These are phyloP conservation scores for Penicillium odoratum DNA, from an alignment of 495 filamentous ascomycete genomes.

Conservation along the genomic window DNA sequence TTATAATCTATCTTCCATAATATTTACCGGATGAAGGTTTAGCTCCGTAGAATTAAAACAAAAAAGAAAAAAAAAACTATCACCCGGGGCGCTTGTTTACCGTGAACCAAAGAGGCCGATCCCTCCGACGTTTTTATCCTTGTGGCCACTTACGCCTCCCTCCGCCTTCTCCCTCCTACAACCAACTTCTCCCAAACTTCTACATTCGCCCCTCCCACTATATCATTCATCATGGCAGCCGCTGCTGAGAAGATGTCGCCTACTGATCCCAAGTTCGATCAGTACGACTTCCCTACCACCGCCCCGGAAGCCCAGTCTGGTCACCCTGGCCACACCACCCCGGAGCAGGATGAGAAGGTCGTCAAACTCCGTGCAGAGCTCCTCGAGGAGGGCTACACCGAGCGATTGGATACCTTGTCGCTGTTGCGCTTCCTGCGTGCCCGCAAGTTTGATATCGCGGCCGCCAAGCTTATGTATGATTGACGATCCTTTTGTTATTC, in stretches of 20 bases:
- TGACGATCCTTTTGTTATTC: slow-evolving; percentile 3
- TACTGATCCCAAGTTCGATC: slow-evolving; percentile 87
- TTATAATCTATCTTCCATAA: neutral
- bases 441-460: slow-evolving; percentile 87
- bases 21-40: neutral
- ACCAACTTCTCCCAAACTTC: slow-evolving; percentile 14
- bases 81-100: slow-evolving; percentile 7
- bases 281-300: slow-evolving; percentile 89
- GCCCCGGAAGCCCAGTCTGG: slow-evolving; percentile 67
- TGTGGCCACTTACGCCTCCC: slow-evolving; percentile 18
- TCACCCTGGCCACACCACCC: slow-evolving; percentile 86
- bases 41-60: neutral
- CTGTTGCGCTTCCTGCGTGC: slow-evolving; percentile 90
- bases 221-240: slow-evolving; percentile 40
- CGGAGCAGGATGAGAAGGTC: slow-evolving; percentile 87
- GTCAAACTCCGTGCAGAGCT: slow-evolving; percentile 79
- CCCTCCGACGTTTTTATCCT: slow-evolving; percentile 7
- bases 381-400: slow-evolving; percentile 78
- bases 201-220: slow-evolving; percentile 10
- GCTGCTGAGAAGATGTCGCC: slow-evolving; percentile 45
- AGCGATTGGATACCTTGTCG: slow-evolving; percentile 87
- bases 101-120: slow-evolving; percentile 8
- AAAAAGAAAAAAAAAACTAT: neutral
- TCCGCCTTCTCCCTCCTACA: slow-evolving; percentile 23
- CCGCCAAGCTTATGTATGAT: slow-evolving; percentile 79